phyloP scores from a whole-genome alignment of 441 rosid genomes.

The Manihot esculenta region DNA sequence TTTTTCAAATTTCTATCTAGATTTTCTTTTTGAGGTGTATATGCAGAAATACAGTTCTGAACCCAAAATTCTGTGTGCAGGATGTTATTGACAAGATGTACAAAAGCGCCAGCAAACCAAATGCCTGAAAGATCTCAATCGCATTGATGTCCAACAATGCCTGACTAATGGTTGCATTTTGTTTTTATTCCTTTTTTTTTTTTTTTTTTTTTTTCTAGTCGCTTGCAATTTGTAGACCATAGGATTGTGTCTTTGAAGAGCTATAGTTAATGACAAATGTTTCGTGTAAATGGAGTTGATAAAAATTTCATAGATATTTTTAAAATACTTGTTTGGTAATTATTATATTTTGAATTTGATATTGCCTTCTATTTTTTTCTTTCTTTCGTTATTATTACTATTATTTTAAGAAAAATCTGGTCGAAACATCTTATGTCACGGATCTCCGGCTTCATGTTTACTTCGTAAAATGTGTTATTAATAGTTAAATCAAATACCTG shows the following conservation, averaged over 20 bases:
- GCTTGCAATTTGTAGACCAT: constrained; percentile 10
- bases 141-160: neutral
- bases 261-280: neutral
- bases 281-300: constrained; percentile 9
- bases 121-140: constrained; percentile 22
- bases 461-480: too few species aligned
- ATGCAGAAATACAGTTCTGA: neutral
- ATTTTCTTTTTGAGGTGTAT: too few species aligned
- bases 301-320: neutral
- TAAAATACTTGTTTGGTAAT: neutral
- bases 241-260: neutral
- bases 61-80: constrained; percentile 33
- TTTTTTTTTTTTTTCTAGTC: neutral
- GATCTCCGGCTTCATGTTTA: too few species aligned
- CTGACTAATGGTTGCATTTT: neutral
- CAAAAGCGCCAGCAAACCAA: constrained; percentile 53
- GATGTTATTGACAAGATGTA: constrained; percentile 64
- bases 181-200: neutral
- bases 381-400: too few species aligned
- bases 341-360: neutral
- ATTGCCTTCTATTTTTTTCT: neutral
- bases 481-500: too few species aligned
- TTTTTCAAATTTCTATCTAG: neutral
- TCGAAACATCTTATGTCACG: neutral
- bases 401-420: neutral